These are phyloP conservation scores for Crithidia expoeki DNA, from an alignment of 208 protist species.

Conservation along the genomic window DNA sequence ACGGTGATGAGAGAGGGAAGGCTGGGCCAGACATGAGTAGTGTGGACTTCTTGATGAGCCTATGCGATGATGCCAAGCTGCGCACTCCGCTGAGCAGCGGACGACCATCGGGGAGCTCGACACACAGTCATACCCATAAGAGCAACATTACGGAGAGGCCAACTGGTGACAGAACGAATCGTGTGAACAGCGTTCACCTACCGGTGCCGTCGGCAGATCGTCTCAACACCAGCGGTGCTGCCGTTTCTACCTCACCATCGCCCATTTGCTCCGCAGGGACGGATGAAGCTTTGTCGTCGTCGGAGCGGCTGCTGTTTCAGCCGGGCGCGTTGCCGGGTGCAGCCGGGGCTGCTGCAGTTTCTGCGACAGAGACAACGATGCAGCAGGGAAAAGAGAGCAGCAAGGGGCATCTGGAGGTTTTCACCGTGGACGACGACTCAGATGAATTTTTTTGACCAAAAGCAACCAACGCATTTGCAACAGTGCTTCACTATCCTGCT, in stretches of 20 bases:
- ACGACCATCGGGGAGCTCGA: background rate
- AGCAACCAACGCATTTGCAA: too few species aligned
- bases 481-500: too few species aligned
- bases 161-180: background rate
- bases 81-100: slow-evolving; percentile 51
- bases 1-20: background rate
- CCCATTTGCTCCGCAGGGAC: slow-evolving; percentile 14
- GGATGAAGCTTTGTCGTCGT: slow-evolving; percentile 26
- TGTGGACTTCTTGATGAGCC: slow-evolving; percentile 62
- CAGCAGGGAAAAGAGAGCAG: slow-evolving; percentile 3
- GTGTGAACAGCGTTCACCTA: background rate
- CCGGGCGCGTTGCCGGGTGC: background rate
- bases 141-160: background rate
- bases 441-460: too few species aligned
- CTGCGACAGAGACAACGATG: background rate
- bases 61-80: slow-evolving; percentile 66
- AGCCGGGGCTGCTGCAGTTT: background rate
- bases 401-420: slow-evolving; percentile 29
- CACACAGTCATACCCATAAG: background rate
- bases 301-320: slow-evolving; percentile 32
- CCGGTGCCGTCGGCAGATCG: background rate
- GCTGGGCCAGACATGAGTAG: slow-evolving; percentile 31
- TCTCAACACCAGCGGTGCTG: slow-evolving; percentile 14
- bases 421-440: slow-evolving; percentile 35
- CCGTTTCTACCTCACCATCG: slow-evolving; percentile 1